Base-by-base conservation (phyloP, 306 rosid genomes). In the Acacia acuminata region DNA sequence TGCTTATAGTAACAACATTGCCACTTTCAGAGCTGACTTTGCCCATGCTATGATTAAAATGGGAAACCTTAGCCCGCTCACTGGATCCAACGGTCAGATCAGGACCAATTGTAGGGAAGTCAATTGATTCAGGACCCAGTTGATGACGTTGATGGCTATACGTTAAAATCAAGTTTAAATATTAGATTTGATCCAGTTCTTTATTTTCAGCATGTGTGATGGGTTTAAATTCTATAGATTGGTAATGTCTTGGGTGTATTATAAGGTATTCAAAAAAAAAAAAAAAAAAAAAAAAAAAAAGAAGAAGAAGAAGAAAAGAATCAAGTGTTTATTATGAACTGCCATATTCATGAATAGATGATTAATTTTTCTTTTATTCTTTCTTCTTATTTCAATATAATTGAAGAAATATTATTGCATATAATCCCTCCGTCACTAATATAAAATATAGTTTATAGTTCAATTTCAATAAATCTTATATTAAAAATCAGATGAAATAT, bases 61-160 rank as follows among this genome's bases (percentile, higher is more conserved):
- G 96, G 87, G 94, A 17, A 88, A 86, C 44, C 89, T 92, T 10
- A 84, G 90, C 63, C 92, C 91, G n/a, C 91, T 87, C 30, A 88
- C 92, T 0, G 96, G 94, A 24, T 81, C 91, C 24, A 71, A 73
- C 55, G 94, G 96, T 73, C 89, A 90, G 79, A 83, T 92, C 45
- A 84, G 92, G 64, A 85, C 85, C 64, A 80, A 84, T 2, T 92
- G 94, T 70, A 77, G 83, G 74, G 90, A 71, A 32, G 69, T 74
- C 79, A 92, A 90, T 76, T 92, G 22, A 85, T 78, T 90, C 51
- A 45, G 51, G n/a, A 86, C 40, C 50, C 47, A 9, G 2, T 43
- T 43, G 47, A 7, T 55, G 40, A 36, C 40, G 25, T 19, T 55
- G 0, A 55, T 55, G 25, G 63, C 63, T 43, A 43, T 55, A 7